Base-by-base conservation (phyloP, 805 yeast species). In the Schwanniomyces yamadae region DNA sequence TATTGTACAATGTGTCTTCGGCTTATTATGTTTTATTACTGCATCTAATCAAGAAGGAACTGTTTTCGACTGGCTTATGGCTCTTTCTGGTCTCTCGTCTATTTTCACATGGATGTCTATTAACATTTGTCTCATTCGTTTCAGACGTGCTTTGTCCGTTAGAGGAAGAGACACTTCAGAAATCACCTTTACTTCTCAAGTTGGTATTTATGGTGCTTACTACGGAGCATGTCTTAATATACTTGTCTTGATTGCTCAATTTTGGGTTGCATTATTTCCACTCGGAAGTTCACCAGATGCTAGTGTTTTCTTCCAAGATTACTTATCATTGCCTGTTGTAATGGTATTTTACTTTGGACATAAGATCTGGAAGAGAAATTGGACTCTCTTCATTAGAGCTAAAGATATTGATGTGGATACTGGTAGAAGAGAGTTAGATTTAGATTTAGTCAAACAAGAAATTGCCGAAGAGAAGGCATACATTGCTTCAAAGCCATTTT, bases 191-290 rank as follows among this genome's bases (percentile, higher is more conserved):
- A 69, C 66, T 30, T 73, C 95, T 4, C 82, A 79, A 39, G 66
- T 74, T 25, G 95, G 95, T 48, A 59, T 80, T 20, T 63, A 55
- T 47, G 95, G 95, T 31, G 81, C 95, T 1, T 57, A 54, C 41
- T 75, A 74, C 55, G 95, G 93, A 36, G 51, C 76, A 12, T 39
- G 61, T 17, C 61, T 88, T 52, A 80, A 80, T 55, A 24, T 73
- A 21, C 57, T 82, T 37, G 80, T 86, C 43, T 66, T 88, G 41
- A 64, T 76, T 38, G 86, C 89, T 20, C 90, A 84, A 63, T 84
- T 87, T 69, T 87, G 91, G 87, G 71, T 82, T 40, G 90, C 93
- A 5, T 63, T 84, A 27, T 85, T 71, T 71, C 95, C 95, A 36
- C 53, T 78, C 30, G 78, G 78, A 10, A 66, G 40, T 5, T 30